Conservation (phyloP, 305 asterid genomes). For the Lippia alba region DNA sequence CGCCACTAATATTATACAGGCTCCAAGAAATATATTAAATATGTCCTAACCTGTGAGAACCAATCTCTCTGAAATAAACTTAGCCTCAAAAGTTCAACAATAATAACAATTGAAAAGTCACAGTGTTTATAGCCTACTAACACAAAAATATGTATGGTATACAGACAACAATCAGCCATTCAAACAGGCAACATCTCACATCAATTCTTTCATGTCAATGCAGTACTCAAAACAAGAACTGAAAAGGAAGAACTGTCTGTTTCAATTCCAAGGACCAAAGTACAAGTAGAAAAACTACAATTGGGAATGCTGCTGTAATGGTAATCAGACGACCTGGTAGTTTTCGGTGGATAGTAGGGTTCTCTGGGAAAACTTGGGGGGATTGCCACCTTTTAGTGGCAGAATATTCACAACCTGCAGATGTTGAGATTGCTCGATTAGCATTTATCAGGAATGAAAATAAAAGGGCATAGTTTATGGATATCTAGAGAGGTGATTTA, state of each 20-base stretch:
- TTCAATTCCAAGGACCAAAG: neutral
- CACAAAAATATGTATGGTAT: too few species aligned
- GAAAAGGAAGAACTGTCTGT: neutral
- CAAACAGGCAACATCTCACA: neutral
- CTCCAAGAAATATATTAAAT: too few species aligned
- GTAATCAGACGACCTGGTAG: constrained; percentile 61
- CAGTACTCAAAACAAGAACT: neutral
- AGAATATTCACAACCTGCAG: constrained; percentile 65
- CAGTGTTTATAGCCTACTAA: too few species aligned
- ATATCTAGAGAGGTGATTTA: neutral
- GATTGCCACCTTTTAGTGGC: constrained; percentile 65
- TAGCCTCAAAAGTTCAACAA: too few species aligned
- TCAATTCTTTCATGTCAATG: neutral
- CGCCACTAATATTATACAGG: too few species aligned
- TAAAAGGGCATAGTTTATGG: neutral
- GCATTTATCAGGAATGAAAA: constrained; percentile 14
- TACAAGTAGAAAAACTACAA: neutral
- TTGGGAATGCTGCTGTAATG: neutral
- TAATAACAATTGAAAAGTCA: too few species aligned
- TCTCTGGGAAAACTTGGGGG: constrained; percentile 80
- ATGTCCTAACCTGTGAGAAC: too few species aligned
- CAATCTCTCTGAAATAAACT: too few species aligned
- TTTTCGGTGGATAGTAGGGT: constrained; percentile 62
- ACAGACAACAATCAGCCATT: neutral
- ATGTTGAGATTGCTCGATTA: constrained; percentile 37